Evolutionary conservation across 495 filamentous ascomycete species (phyloP).

Genomic region (Penicillium longicatenatum): DNA sequence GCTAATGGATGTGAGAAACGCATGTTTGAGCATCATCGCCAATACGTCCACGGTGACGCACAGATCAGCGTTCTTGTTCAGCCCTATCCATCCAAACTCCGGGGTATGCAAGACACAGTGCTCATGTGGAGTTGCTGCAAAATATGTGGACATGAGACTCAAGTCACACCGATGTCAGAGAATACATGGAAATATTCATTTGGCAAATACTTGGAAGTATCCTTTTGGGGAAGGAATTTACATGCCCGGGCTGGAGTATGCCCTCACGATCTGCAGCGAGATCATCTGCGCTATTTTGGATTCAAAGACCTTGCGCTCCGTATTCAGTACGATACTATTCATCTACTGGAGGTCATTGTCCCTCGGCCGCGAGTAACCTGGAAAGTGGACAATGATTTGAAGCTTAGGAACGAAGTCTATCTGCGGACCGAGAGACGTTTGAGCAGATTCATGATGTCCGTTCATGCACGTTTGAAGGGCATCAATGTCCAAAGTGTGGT

Average conservation of each 20-base stretch:
- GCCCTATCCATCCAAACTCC: slow-evolving; percentile 67
- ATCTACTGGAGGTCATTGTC: slow-evolving; percentile 93
- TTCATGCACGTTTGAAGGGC: slow-evolving; percentile 76
- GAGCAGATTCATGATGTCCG: slow-evolving; percentile 81
- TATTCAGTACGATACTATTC: slow-evolving; percentile 89
- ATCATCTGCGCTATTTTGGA: slow-evolving; percentile 91
- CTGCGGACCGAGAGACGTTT: slow-evolving; percentile 75
- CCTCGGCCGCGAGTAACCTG: slow-evolving; percentile 88
- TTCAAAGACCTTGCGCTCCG: slow-evolving; percentile 81
- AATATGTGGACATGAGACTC: slow-evolving; percentile 84
- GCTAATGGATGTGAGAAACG: slow-evolving; percentile 84
- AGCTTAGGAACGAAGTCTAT: slow-evolving; percentile 89
- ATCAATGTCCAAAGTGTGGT: slow-evolving; percentile 89
- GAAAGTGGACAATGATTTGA: slow-evolving; percentile 94
- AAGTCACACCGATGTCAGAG: slow-evolving; percentile 89
- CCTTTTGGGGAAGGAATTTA: slow-evolving; percentile 89
- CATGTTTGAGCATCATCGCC: slow-evolving; percentile 92
- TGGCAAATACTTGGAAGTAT: slow-evolving; percentile 94
- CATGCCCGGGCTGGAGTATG: slow-evolving; percentile 81
- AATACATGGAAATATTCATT: slow-evolving; percentile 99
- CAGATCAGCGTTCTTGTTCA: slow-evolving; percentile 88
- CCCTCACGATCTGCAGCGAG: slow-evolving; percentile 87
- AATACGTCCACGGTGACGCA: slow-evolving; percentile 96
- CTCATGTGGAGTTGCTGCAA: slow-evolving; percentile 99
- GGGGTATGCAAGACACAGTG: slow-evolving; percentile 74